These are phyloP conservation scores for Plasmodium coatneyi DNA, from an alignment of 169 alveolate species.

Conservation along the genomic window DNA sequence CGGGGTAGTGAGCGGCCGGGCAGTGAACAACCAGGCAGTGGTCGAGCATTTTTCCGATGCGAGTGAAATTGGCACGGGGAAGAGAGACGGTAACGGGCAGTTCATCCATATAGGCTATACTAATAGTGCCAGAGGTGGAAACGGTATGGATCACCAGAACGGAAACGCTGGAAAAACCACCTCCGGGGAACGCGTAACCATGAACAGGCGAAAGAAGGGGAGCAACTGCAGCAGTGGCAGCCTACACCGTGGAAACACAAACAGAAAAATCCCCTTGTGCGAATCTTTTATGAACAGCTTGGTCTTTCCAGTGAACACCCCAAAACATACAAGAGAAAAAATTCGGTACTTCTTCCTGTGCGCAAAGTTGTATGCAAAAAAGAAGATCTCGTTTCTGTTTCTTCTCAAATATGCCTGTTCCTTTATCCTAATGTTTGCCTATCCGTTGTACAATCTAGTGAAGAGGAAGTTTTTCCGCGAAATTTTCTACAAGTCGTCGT, in stretches of 20 bases:
- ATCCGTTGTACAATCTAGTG: constrained; percentile 50
- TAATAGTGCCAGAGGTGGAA: not conserved
- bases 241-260: not conserved
- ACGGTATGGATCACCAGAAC: not conserved
- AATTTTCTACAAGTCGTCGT: constrained; percentile 29
- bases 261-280: not conserved
- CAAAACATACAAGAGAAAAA: constrained; percentile 46
- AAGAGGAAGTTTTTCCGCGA: constrained; percentile 23
- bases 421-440: constrained; percentile 29
- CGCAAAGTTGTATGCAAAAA: constrained; percentile 30
- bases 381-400: not conserved
- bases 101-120: not conserved
- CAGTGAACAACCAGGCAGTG: not conserved
- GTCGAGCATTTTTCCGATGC: not conserved
- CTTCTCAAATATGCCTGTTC: constrained; percentile 8
- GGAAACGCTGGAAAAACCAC: not conserved
- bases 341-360: constrained; percentile 42
- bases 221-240: not conserved
- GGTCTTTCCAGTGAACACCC: constrained; percentile 21
- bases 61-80: not conserved
- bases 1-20: not conserved
- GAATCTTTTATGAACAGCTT: constrained; percentile 28
- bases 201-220: not conserved
- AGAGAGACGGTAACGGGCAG: not conserved
- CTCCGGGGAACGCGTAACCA: not conserved